A percentile compares a stretch with the other conserved stretches of the same genome.
These are phyloP conservation scores for Moricandia arvensis DNA, from an alignment of 345 rosid species.

Conservation along the genomic window DNA sequence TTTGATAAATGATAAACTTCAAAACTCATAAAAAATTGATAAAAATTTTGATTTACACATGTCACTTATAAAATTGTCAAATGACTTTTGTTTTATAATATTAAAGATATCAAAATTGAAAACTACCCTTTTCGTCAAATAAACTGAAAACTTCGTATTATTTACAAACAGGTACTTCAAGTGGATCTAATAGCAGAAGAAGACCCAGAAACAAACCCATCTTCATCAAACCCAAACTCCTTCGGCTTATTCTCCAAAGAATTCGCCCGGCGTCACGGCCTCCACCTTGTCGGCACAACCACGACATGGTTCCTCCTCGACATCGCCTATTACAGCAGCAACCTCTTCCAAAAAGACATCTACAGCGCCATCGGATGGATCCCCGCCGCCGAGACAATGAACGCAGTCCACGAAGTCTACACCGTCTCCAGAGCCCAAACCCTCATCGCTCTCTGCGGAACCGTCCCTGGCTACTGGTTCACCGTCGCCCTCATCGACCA, in stretches of 20 bases:
- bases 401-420: slow-evolving; percentile 65
- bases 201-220: background rate
- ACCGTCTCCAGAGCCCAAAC: slow-evolving; percentile 54
- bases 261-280: slow-evolving; percentile 54
- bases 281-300: slow-evolving; percentile 64
- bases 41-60: too few species aligned
- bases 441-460: slow-evolving; percentile 54
- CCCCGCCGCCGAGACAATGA: slow-evolving; percentile 46
- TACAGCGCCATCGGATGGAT: slow-evolving; percentile 57
- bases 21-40: too few species aligned
- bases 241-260: slow-evolving; percentile 49
- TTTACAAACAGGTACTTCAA: slow-evolving; percentile 24
- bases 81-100: too few species aligned
- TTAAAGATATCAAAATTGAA: background rate
- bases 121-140: too few species aligned
- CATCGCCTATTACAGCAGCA: slow-evolving; percentile 66
- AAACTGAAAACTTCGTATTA: background rate
- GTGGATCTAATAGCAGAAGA: slow-evolving; percentile 31
- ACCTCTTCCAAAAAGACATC: slow-evolving; percentile 67
- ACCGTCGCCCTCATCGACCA: slow-evolving; percentile 60
- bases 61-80: too few species aligned
- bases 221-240: slow-evolving; percentile 22
- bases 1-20: too few species aligned
- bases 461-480: slow-evolving; percentile 78
- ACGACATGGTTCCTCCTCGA: slow-evolving; percentile 75